Base-by-base conservation (phyloP, 2,329 filamentous ascomycete genomes). In the Aspergillus clavatus region DNA sequence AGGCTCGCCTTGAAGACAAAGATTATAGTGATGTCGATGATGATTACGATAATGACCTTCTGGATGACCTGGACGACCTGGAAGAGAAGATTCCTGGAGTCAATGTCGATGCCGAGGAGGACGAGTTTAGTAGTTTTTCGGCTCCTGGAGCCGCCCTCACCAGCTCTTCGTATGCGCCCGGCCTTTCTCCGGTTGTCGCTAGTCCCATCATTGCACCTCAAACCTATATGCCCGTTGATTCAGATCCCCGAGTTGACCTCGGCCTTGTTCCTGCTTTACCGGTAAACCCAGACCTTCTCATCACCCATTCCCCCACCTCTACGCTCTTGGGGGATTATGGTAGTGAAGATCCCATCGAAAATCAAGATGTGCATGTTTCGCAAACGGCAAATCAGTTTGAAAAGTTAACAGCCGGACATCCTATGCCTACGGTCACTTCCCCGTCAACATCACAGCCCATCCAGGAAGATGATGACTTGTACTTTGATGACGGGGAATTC, bases 71-170 rank as follows among this genome's bases (percentile, higher is more conserved):
- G 27, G 69, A 73, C 44, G 69, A 64, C 29, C 53, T 74, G 8
- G 72, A 75, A 57, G 72, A 75, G 48, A 65, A 61, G 43, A 75
- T 75, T 38, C 72, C 72, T 2, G 72, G 72, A 1, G 65, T 75
- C 23, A 75, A 75, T 56, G 66, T 66, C 10, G 72, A 75, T 55
- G 67, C 66, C 6, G 71, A 67, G 18, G 64, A 64, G 18, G 62
- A 69, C 24, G 66, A 68, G 10, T 67, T 64, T 27, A 52, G 51
- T 14, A 53, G 52, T 22, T 61, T 62, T 26, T 56, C 62, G 24
- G 49, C 54, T 38, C 47, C 58, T 14, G 54, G 54, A 26, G 41
- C 58, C 31, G 48, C 57, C 31, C 40, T 55, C 26, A 53, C 58
- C n/a, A 59, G 58, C 33, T 62, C 64, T n/a, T 61, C 63, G 58